Conservation (phyloP, 2,329 filamentous ascomycete species). For the Neofusicoccum parvum region DNA sequence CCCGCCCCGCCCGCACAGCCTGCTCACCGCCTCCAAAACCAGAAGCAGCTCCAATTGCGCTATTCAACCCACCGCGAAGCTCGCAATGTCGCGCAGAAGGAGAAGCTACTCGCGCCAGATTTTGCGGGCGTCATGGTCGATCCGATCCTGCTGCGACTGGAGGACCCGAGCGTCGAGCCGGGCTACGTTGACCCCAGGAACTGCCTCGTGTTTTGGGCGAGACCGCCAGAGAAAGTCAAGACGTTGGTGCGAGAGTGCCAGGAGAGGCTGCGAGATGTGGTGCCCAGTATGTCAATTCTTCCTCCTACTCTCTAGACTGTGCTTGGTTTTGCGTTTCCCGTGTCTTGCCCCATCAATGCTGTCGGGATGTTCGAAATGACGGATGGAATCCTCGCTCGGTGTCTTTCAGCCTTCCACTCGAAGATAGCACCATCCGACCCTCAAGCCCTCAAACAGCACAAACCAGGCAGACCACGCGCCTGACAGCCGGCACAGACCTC, state of each 20-base stretch:
- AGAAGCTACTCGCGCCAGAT: slow-evolving; percentile 67
- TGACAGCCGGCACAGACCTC: slow-evolving; percentile 55
- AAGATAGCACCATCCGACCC: neutral
- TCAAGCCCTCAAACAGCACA: neutral
- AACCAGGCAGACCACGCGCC: no score
- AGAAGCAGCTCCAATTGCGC: slow-evolving; percentile 69
- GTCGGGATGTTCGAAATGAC: no score
- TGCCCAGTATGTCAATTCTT: slow-evolving; percentile 64
- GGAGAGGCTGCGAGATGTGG: slow-evolving; percentile 61
- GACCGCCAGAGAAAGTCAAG: slow-evolving; percentile 73
- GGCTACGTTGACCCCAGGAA: slow-evolving; percentile 75
- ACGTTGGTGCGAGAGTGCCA: slow-evolving; percentile 71
- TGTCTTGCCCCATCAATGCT: neutral
- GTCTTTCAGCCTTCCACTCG: neutral
- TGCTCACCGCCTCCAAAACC: neutral
- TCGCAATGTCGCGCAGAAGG: slow-evolving; percentile 75
- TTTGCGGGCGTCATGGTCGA: slow-evolving; percentile 77
- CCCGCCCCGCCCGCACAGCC: no score
- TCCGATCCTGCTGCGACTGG: slow-evolving; percentile 70
- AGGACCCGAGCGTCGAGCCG: slow-evolving; percentile 64
- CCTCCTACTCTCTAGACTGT: neutral
- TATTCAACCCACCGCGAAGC: slow-evolving; percentile 75
- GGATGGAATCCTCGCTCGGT: no score
- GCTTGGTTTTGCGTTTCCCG: neutral
- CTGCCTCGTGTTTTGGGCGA: slow-evolving; percentile 85